phyloP scores from a whole-genome alignment of 257 asterid species.

The Petunia axillaris region DNA sequence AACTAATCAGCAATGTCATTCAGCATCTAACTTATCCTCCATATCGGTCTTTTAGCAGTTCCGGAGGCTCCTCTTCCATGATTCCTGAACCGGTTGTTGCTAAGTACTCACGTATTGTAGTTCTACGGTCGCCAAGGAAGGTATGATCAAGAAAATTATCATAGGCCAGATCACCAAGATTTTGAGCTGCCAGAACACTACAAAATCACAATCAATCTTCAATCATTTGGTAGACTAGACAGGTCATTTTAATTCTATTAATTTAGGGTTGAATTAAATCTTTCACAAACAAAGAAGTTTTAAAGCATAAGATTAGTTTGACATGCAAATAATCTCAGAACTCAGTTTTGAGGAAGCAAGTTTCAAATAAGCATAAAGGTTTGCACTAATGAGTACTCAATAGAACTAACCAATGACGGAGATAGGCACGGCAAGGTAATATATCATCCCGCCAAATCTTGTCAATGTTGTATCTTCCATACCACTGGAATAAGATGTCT shows the following conservation, averaged over 20 bases:
- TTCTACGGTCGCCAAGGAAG: slow-evolving; percentile 82
- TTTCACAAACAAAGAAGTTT: background rate
- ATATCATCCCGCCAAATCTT: slow-evolving; percentile 89
- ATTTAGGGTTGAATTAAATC: too few species aligned
- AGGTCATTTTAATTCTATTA: too few species aligned
- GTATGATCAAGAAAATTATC: slow-evolving; percentile 87
- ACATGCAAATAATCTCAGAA: background rate
- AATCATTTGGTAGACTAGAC: background rate
- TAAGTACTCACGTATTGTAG: slow-evolving; percentile 79
- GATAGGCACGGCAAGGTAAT: slow-evolving; percentile 89
- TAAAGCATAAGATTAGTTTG: background rate
- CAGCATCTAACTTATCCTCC: slow-evolving; percentile 58
- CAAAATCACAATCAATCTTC: slow-evolving; percentile 30
- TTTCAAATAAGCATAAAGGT: background rate
- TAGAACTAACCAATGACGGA: slow-evolving; percentile 87
- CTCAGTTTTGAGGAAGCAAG: background rate
- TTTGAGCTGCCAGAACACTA: slow-evolving; percentile 93
- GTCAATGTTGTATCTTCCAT: slow-evolving; percentile 63
- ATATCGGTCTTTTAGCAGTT: slow-evolving; percentile 63
- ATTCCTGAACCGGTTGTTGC: slow-evolving; percentile 69
- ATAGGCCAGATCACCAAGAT: slow-evolving; percentile 65
- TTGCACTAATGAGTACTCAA: background rate
- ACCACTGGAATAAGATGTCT: slow-evolving; percentile 63
- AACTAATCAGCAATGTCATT: background rate
- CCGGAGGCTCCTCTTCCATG: slow-evolving; percentile 94